Evolutionary conservation across 768 basidiomycete species (phyloP).

Genomic region (Mycena pura): DNA sequence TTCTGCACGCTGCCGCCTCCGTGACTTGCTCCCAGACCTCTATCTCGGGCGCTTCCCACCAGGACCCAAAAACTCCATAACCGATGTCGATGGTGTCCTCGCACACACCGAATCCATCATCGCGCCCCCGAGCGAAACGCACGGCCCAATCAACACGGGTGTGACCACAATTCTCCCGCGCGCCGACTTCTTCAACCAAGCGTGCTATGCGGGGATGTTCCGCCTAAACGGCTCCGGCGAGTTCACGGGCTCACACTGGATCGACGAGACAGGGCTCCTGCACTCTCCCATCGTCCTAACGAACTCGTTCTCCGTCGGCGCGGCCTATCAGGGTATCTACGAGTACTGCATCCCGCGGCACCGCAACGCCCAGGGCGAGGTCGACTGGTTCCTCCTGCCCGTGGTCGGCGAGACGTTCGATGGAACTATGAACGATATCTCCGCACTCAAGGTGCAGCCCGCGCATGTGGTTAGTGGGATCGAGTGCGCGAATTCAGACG

Average conservation of each 20-base stretch:
- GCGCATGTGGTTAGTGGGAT: constrained; percentile 7
- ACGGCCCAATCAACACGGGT: constrained; percentile 12
- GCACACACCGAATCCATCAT: constrained; percentile 6
- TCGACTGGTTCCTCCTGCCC: constrained; percentile 13
- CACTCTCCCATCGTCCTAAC: constrained; percentile 6
- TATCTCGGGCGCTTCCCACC: constrained; percentile 3
- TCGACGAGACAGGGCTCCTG: constrained; percentile 2
- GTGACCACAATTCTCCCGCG: constrained; percentile 13
- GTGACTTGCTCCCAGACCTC: background rate
- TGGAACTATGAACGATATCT: constrained; percentile 10
- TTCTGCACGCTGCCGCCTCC: constrained; percentile 8
- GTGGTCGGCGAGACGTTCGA: constrained; percentile 17
- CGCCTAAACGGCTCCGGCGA: constrained; percentile 11
- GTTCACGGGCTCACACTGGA: constrained; percentile 12
- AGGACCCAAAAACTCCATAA: constrained; percentile 8
- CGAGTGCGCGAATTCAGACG: background rate
- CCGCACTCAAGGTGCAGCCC: background rate
- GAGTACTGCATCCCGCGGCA: constrained; percentile 12
- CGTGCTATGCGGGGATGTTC: constrained; percentile 7
- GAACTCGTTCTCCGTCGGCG: constrained; percentile 15
- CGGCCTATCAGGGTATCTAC: constrained; percentile 7
- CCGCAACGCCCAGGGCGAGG: constrained; percentile 1
- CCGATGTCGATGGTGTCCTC: constrained; percentile 8
- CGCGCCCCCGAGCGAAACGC: background rate
- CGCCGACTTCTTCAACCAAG: constrained; percentile 12